Conservation (phyloP, 2,329 filamentous ascomycete species). For the Amesomyces nigricolor region DNA sequence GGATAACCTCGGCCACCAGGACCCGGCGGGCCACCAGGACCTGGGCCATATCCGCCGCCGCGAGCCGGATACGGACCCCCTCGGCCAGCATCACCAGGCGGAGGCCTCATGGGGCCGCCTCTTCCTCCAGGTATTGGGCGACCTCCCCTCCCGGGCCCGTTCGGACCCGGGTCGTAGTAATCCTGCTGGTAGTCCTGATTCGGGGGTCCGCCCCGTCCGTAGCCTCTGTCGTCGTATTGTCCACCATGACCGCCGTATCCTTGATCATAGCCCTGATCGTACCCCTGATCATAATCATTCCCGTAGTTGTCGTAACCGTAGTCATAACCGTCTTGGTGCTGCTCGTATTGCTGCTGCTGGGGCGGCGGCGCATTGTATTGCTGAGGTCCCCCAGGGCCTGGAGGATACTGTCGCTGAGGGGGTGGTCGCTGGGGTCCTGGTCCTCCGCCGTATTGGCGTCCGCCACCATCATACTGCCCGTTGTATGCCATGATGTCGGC, state of each 20-base stretch:
- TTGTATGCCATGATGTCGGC: conserved; percentile 45
- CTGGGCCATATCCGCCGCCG: conserved; percentile 29
- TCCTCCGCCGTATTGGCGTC: conserved; percentile 44
- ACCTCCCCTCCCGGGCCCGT: conserved; percentile 37
- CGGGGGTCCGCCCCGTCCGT: conserved; percentile 37
- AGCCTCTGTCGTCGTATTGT: conserved; percentile 42
- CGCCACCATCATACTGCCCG: conserved; percentile 39
- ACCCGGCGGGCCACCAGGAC: conserved; percentile 28
- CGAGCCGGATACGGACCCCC: conserved; percentile 37
- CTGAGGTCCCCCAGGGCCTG: conserved; percentile 29
- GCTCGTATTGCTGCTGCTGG: conserved; percentile 38
- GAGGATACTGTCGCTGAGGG: conserved; percentile 35
- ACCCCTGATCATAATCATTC: conserved; percentile 38
- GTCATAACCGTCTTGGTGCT: conserved; percentile 42
- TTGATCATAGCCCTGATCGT: conserved; percentile 39
- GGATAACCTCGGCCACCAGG: conserved; percentile 33
- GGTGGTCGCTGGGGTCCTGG: conserved; percentile 39
- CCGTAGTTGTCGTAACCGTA: conserved; percentile 42
- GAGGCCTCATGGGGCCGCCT: conserved; percentile 40
- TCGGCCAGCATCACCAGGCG: conserved; percentile 35
- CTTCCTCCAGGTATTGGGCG: conserved; percentile 41
- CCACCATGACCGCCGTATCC: conserved; percentile 28
- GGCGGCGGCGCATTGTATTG: conserved; percentile 32
- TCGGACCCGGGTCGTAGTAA: conserved; percentile 36
- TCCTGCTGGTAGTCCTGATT: conserved; percentile 38